Base-by-base conservation (phyloP, 768 basidiomycete species). In the Cystobasidium ongulense region DNA sequence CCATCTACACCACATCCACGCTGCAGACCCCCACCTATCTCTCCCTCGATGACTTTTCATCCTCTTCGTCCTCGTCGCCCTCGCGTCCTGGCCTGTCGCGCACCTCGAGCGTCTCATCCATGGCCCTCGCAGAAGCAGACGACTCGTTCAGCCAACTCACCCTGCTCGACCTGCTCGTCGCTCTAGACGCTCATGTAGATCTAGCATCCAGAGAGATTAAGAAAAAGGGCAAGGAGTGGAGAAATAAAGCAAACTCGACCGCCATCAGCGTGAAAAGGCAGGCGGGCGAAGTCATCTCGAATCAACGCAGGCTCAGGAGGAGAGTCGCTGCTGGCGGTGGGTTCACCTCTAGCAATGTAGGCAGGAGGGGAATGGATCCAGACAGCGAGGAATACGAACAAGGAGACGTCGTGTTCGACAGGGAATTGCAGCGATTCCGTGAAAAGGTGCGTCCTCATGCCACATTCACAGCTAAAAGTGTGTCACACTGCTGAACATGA, bases 391-490 rank as follows among this genome's bases (percentile, higher is more conserved):
- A 75, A 62, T 27, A 53, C 36, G 65, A 67, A 15, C 41, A 67
- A 31, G 65, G 52, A 2, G 29, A 50, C 11, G 52, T 67, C 50
- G 90, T 92, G 73, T 84, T 94, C 52, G 92, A 95, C 77, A 86
- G 88, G 46, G 92, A 95, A 81, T 84, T 92, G 78, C 89, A 88
- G 81, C 87, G 87, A 80, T 90, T 95, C 81, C 92, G 89, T 81
- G 81, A 90, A 65, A 92, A 89, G 86, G 93, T 91, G 68, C 4
- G 63, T 64, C 46, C n/a, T 50, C 46, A 15, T n/a, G 46, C 46
- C 15, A 50, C n/a, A 50, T 15, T 15, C n/a, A 50, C 15, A 15
- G 25, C 8, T 8, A 79, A 43, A 13, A n/a, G 61, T 59, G 41
- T 43, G 38, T 33, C 10, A 13, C 57, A 27, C 23, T 52, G 64